Conservation (phyloP, 768 basidiomycete genomes). For the Lactifluus hygrophoroides region DNA sequence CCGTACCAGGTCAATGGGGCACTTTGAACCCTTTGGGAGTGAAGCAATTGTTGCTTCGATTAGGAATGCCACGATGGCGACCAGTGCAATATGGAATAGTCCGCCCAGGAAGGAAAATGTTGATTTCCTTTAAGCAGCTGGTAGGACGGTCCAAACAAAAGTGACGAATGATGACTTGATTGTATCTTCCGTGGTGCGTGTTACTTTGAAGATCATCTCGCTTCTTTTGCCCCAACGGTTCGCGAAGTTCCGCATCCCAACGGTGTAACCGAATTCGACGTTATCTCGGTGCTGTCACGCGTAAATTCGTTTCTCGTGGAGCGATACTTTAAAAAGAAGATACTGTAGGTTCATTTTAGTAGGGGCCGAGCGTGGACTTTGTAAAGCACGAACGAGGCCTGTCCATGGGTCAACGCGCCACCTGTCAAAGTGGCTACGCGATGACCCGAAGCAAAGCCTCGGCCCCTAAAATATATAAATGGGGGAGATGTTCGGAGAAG, state of each 20-base stretch:
- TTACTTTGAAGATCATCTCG: constrained; percentile 40
- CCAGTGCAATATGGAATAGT: constrained; percentile 30
- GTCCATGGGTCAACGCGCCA: constrained; percentile 34
- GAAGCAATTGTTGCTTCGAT: background rate
- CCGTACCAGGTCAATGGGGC: background rate
- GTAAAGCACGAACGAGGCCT: constrained; percentile 38
- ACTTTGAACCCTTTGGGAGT: background rate
- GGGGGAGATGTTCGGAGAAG: background rate
- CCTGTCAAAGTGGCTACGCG: constrained; percentile 40
- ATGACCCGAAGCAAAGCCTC: constrained; percentile 34
- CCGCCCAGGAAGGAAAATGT: constrained; percentile 23
- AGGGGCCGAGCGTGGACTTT: constrained; percentile 21
- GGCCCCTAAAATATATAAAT: constrained; percentile 31
- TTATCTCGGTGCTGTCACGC: background rate
- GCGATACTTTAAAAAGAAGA: constrained; percentile 28
- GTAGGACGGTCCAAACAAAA: background rate
- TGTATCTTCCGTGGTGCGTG: constrained; percentile 29
- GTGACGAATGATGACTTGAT: background rate
- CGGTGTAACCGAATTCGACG: constrained; percentile 31
- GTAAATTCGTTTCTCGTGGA: constrained; percentile 28
- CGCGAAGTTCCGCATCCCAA: constrained; percentile 33
- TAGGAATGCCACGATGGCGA: constrained; percentile 38
- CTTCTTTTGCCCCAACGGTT: constrained; percentile 38
- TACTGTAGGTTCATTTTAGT: no score
- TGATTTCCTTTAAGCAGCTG: constrained; percentile 30